Conservation (phyloP, 768 basidiomycete genomes). For the Pleurotus pulmonarius region DNA sequence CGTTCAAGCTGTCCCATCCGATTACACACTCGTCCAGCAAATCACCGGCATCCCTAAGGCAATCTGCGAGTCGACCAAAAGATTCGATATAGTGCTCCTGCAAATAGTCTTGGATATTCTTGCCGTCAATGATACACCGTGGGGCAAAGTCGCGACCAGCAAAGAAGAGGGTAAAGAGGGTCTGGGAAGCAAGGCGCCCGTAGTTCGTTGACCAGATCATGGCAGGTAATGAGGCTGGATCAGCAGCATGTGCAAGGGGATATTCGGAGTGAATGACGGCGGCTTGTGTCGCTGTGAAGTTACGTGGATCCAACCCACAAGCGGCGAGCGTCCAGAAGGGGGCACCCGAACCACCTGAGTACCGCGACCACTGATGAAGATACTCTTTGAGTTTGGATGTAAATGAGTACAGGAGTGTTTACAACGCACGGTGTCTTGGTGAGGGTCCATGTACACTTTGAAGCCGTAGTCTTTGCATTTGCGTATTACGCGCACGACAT, state of each 20-base stretch:
- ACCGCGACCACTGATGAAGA: conserved; percentile 82
- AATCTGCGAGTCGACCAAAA: conserved; percentile 70
- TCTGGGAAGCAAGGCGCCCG: conserved; percentile 81
- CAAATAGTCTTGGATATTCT: conserved; percentile 88
- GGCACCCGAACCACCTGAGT: conserved; percentile 91
- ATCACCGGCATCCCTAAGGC: conserved; percentile 69
- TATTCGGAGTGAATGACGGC: conserved; percentile 91
- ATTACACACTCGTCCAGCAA: conserved; percentile 85
- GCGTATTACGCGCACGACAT: conserved; percentile 78
- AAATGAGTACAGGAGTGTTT: background rate
- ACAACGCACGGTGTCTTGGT: conserved; percentile 85
- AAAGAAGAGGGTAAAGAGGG: conserved; percentile 93
- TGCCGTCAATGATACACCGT: conserved; percentile 84
- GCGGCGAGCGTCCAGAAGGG: conserved; percentile 92
- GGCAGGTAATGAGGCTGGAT: conserved; percentile 75
- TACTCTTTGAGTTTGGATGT: background rate
- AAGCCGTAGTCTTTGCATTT: conserved; percentile 94
- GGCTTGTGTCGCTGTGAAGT: conserved; percentile 81
- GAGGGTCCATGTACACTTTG: conserved; percentile 89
- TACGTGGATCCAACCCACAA: conserved; percentile 84
- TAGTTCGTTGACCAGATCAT: conserved; percentile 99
- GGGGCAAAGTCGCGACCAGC: conserved; percentile 89
- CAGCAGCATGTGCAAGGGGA: conserved; percentile 53
- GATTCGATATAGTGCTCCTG: conserved; percentile 76
- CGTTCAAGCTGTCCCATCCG: conserved; percentile 97